A percentile compares a stretch with the other conserved stretches of the same genome.
Evolutionary conservation across 108 stramenopile genomes (phyloP).

Genomic region (Mediolabrus comicus): DNA sequence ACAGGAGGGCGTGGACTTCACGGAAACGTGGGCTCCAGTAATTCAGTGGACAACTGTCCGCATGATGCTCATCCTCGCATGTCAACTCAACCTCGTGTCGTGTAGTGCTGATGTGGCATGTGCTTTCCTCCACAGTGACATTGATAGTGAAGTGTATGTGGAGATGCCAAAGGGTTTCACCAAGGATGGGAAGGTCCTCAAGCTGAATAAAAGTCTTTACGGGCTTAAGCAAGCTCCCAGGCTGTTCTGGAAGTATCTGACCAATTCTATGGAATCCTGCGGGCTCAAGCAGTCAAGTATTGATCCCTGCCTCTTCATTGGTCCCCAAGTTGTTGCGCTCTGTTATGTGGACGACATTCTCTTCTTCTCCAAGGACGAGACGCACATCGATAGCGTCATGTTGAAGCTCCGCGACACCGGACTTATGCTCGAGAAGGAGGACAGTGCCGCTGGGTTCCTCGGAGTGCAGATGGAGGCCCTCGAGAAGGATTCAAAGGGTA

Average conservation of each 20-base stretch:
- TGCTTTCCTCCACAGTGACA: slow-evolving; percentile 52
- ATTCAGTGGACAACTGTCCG: slow-evolving; percentile 9
- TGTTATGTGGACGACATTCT: slow-evolving; percentile 50
- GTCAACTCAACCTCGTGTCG: not conserved
- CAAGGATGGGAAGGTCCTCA: slow-evolving; percentile 1
- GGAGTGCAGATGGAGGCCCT: slow-evolving; percentile 5
- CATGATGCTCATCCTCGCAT: not conserved
- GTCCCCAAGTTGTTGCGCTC: slow-evolving; percentile 20
- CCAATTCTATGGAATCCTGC: slow-evolving; percentile 1
- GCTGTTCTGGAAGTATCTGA: slow-evolving; percentile 33
- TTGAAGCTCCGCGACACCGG: not conserved
- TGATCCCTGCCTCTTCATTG: slow-evolving; percentile 56
- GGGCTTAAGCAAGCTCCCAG: slow-evolving; percentile 27
- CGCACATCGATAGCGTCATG: slow-evolving; percentile 8
- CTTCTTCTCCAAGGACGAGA: not conserved
- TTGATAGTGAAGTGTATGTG: slow-evolving; percentile 37
- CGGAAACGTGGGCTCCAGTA: slow-evolving; percentile 28
- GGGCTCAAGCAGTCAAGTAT: slow-evolving; percentile 12
- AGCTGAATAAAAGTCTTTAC: slow-evolving; percentile 34
- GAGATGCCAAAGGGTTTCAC: slow-evolving; percentile 38
- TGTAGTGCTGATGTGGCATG: slow-evolving; percentile 23
- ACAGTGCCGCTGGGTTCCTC: slow-evolving; percentile 17
- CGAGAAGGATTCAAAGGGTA: not conserved
- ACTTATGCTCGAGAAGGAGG: slow-evolving; percentile 9
- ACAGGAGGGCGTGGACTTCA: slow-evolving; percentile 24